Conservation (phyloP, 768 basidiomycete genomes). For the Trametes meyenii region DNA sequence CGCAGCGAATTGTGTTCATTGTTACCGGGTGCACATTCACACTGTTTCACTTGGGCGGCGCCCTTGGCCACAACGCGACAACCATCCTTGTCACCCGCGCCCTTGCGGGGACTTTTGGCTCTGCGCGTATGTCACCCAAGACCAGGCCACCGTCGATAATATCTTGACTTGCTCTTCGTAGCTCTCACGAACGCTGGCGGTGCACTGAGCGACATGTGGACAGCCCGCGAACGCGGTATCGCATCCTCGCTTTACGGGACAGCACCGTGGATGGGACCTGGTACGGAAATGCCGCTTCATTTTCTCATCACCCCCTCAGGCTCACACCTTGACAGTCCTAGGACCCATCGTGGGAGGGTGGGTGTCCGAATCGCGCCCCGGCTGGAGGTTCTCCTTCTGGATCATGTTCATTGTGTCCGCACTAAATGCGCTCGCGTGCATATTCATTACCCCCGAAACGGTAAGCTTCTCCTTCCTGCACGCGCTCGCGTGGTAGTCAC, state of each 20-base stretch:
- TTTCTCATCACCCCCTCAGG: background rate
- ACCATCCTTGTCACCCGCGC: constrained; percentile 55
- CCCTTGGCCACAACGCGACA: constrained; percentile 49
- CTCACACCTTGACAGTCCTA: constrained; percentile 42
- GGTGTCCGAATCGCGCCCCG: constrained; percentile 49
- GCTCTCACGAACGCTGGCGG: constrained; percentile 63
- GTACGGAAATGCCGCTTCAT: constrained; percentile 29
- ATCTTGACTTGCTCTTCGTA: constrained; percentile 25
- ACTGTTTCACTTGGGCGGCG: constrained; percentile 56
- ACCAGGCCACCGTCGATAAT: background rate
- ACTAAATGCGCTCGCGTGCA: constrained; percentile 47
- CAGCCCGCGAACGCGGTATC: constrained; percentile 58
- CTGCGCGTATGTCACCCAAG: constrained; percentile 46
- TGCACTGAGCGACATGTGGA: constrained; percentile 61
- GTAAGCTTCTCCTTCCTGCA: constrained; percentile 35
- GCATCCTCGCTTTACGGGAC: constrained; percentile 62
- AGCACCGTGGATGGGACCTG: constrained; percentile 61
- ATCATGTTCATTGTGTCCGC: constrained; percentile 59
- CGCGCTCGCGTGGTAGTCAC: background rate
- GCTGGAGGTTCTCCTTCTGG: constrained; percentile 70
- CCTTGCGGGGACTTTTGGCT: constrained; percentile 60
- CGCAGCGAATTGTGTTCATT: constrained; percentile 57
- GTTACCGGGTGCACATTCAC: constrained; percentile 52
- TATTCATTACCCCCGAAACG: constrained; percentile 59
- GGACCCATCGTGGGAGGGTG: constrained; percentile 73